phyloP scores from a whole-genome alignment of 2,329 filamentous ascomycete species.

The Diaporthe capsici region DNA sequence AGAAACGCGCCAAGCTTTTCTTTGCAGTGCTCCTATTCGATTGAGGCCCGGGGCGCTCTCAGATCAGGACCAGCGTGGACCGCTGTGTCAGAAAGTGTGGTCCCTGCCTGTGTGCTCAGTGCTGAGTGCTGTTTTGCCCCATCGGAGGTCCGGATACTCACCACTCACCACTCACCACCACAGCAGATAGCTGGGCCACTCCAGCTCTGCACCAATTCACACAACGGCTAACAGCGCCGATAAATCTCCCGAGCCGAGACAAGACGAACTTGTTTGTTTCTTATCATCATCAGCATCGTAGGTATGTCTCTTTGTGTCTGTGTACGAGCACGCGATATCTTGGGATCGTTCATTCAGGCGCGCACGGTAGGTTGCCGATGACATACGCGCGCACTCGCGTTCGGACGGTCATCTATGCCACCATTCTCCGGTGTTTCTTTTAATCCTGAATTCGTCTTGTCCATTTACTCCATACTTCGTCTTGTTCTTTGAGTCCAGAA shows the following conservation, averaged over 20 bases:
- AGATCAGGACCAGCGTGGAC: not conserved
- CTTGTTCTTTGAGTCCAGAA: not conserved
- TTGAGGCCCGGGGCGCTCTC: not conserved
- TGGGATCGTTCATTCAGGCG: not conserved
- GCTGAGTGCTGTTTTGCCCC: not conserved
- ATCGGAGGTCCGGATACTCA: constrained; percentile 24
- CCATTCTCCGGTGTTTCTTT: not conserved
- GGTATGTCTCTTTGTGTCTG: not conserved
- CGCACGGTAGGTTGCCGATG: too few relatives aligned
- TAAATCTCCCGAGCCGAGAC: not conserved
- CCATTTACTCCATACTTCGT: not conserved
- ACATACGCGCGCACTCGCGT: not conserved
- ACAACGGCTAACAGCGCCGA: too few relatives aligned
- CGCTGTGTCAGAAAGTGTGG: constrained; percentile 9
- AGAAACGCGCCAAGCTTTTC: not conserved
- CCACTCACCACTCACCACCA: not conserved
- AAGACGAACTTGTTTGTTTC: not conserved
- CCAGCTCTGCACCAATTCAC: not conserved
- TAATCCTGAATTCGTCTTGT: not conserved
- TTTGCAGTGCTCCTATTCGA: not conserved
- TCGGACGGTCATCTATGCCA: not conserved
- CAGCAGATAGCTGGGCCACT: not conserved
- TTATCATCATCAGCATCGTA: not conserved
- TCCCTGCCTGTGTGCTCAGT: not conserved
- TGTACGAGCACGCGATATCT: not conserved